Evolutionary conservation across 345 rosid genomes (phyloP), one percentile per base, ranked within the genome.

Genomic region (Lenwebbia sp.): DNA sequence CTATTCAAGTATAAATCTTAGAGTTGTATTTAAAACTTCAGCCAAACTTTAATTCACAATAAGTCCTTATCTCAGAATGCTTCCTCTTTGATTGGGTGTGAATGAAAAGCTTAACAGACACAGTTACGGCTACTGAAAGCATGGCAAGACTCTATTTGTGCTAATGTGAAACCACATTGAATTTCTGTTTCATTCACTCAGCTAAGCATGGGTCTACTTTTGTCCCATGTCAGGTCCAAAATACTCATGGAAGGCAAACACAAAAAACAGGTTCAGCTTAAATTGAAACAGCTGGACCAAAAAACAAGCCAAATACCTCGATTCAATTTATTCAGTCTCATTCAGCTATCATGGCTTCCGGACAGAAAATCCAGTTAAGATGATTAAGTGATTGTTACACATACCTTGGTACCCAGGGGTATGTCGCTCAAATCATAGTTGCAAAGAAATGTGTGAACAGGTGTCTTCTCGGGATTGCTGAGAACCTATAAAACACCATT

Each of bases 391-490:
- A 70, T 70, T 37, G 7, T 70, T 19, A 33, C 26, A 12, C 90
- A 90, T 88, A 94, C 97, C 86, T 94, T 94, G 70, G 97, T 92
- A 74, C 99, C 97, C 37, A 95, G 91, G n/a, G n/a, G 98, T 98
- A 97, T 97, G 92, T 94, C 96, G 87, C 93, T 95, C 92, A 97
- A 88, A 93, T 97, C 99, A 90, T 97, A 97, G 91, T 93, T 93
- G 93, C 99, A 97, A 85, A 97, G 91, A 91, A 95, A 95, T 28
- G 95, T 97, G 94, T 97, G 99, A 85, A 97, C 91, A 51, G 98
- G 99, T 14, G 99, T 97, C 91, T 95, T 97, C 89, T 97, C 99
- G 60, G 99, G 99, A 89, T 97, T 97, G 94, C 99, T 97, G 84
- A 96, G 94, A 86, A 96, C 99, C 98, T 95, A 93, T 88, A 90